phyloP scores from a whole-genome alignment of 108 stramenopile species.

The Stephanodiscus minutulus region DNA sequence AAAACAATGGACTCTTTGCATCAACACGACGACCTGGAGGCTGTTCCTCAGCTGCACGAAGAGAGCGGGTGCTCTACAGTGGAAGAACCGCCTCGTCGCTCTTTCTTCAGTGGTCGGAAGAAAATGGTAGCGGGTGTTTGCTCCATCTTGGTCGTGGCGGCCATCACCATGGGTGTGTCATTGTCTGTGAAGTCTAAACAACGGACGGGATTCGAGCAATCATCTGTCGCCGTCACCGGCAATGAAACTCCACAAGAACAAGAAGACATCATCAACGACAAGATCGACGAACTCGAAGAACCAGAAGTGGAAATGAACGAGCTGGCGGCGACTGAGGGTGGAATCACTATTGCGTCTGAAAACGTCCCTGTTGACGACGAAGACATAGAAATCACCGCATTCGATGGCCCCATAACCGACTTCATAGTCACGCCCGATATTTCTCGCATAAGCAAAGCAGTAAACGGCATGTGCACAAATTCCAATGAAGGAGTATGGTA shows the following conservation, averaged over 20 bases:
- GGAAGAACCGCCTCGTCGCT: constrained; percentile 9
- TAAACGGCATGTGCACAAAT: not conserved
- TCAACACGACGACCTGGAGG: constrained; percentile 1
- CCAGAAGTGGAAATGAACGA: not conserved
- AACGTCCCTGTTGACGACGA: constrained; percentile 1
- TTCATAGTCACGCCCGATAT: constrained; percentile 5
- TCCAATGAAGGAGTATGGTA: constrained; percentile 5
- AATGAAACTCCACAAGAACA: constrained; percentile 3
- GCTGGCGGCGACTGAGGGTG: not conserved
- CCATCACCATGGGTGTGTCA: constrained; percentile 18
- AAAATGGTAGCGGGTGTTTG: constrained; percentile 12
- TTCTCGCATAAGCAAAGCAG: not conserved
- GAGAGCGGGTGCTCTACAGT: no score
- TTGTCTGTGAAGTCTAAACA: constrained; percentile 9
- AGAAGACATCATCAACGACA: constrained; percentile 11
- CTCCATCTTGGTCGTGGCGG: constrained; percentile 13
- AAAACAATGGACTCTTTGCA: not conserved
- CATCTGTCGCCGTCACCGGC: not conserved
- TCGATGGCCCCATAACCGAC: not conserved
- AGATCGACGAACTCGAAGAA: not conserved
- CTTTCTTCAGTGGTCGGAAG: constrained; percentile 15
- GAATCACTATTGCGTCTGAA: not conserved
- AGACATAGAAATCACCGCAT: not conserved
- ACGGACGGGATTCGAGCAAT: not conserved
- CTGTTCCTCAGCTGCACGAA: not conserved